A percentile compares a stretch with the other conserved stretches of the same genome.
phyloP scores from a whole-genome alignment of 768 basidiomycete species.

The Suillus plorans region DNA sequence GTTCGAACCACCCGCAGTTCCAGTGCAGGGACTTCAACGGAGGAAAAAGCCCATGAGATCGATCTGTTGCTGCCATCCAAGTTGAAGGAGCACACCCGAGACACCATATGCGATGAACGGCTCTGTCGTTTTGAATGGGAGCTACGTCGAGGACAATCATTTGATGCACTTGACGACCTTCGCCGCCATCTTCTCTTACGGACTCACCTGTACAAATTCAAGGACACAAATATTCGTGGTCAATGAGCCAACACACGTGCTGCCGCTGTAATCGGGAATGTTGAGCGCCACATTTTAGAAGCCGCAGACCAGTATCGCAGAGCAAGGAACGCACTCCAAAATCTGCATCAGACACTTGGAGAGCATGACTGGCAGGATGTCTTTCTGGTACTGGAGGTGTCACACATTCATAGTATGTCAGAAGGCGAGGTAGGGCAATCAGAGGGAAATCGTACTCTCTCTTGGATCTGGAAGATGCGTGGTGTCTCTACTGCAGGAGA shows the following conservation, averaged over 20 bases:
- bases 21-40: too few species aligned
- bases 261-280: slow-evolving; percentile 10
- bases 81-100: not conserved
- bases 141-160: slow-evolving; percentile 17
- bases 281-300: not conserved
- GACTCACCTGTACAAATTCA: slow-evolving; percentile 22
- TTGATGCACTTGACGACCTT: slow-evolving; percentile 14
- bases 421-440: not conserved
- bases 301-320: not conserved
- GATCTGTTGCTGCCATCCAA: not conserved
- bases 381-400: not conserved
- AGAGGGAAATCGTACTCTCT: too few species aligned
- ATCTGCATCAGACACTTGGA: too few species aligned
- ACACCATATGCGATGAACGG: not conserved
- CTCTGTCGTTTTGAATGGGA: slow-evolving; percentile 10
- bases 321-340: too few species aligned
- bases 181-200: slow-evolving; percentile 17
- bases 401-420: not conserved
- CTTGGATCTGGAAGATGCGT: too few species aligned
- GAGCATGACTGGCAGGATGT: too few species aligned
- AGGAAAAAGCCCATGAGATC: not conserved
- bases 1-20: not conserved
- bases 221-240: not conserved
- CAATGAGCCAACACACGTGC: slow-evolving; percentile 27
- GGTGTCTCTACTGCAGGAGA: too few species aligned